Conservation (phyloP, 2,329 filamentous ascomycete species). For the Neopestalotiopsis clavispora region DNA sequence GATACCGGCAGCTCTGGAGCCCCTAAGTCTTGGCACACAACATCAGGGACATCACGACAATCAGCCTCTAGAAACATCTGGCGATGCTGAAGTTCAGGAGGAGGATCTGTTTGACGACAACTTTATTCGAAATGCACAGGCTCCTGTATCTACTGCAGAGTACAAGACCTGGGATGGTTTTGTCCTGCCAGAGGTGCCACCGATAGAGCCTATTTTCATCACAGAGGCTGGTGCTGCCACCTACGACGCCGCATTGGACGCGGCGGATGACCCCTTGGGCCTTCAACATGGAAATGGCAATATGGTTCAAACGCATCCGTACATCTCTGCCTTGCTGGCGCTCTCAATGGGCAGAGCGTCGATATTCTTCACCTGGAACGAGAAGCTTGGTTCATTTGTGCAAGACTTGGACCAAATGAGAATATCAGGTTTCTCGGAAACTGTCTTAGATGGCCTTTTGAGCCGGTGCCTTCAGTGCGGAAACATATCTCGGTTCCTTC, state of each 20-base stretch:
- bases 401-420: conserved; percentile 51
- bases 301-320: conserved; percentile 53
- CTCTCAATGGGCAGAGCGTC: conserved; percentile 75
- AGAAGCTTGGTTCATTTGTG: conserved; percentile 56
- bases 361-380: conserved; percentile 69
- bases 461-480: conserved; percentile 52
- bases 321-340: conserved; percentile 64
- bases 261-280: conserved; percentile 44
- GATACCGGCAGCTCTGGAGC: conserved; percentile 38
- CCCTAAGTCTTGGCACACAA: conserved; percentile 16
- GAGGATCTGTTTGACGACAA: conserved; percentile 42
- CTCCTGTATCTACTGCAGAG: conserved; percentile 36
- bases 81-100: conserved; percentile 29
- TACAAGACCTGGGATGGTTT: conserved; percentile 77
- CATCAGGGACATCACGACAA: conserved; percentile 20
- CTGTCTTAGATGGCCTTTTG: conserved; percentile 52
- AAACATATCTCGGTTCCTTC: conserved; percentile 50
- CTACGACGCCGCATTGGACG: conserved; percentile 67
- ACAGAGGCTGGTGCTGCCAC: conserved; percentile 70
- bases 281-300: conserved; percentile 43
- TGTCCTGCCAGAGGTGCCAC: conserved; percentile 44
- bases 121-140: conserved; percentile 51
- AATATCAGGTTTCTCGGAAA: conserved; percentile 60
- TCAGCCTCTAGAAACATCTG: conserved; percentile 10
- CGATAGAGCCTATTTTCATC: conserved; percentile 57